Percentiles rank a stretch among this genome's conserved stretches.
Conservation (phyloP, 768 basidiomycete genomes). For the Amyloporia xantha region DNA sequence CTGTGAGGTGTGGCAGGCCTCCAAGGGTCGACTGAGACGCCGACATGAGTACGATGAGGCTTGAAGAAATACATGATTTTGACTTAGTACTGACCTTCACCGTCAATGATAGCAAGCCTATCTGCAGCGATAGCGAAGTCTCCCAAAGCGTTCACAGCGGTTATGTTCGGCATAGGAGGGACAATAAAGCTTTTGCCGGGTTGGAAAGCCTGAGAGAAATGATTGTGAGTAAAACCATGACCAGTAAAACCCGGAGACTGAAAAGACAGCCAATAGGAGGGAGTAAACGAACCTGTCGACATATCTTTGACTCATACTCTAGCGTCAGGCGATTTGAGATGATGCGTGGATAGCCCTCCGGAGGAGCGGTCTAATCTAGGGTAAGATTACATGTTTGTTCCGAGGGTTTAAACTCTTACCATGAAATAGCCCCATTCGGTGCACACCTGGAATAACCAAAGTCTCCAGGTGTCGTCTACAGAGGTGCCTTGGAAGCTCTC, state of each 20-base stretch:
- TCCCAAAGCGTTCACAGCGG: constrained; percentile 77
- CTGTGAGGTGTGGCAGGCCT: constrained; percentile 81
- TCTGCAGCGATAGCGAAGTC: constrained; percentile 78
- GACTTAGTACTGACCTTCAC: constrained; percentile 52
- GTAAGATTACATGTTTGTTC: neutral
- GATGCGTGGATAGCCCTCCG: constrained; percentile 57
- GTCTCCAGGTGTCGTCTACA: constrained; percentile 71
- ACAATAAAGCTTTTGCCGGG: constrained; percentile 71
- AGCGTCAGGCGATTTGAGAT: constrained; percentile 72
- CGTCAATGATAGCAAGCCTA: constrained; percentile 82
- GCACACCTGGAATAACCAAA: constrained; percentile 90
- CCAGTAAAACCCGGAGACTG: too few relatives aligned
- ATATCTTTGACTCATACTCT: constrained; percentile 65
- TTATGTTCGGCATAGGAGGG: constrained; percentile 71
- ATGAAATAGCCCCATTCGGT: constrained; percentile 95
- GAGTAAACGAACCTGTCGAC: constrained; percentile 42
- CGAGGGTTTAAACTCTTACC: constrained; percentile 31
- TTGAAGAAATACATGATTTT: neutral
- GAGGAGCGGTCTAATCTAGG: constrained; percentile 82
- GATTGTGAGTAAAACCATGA: too few relatives aligned
- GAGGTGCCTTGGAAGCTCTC: constrained; percentile 52
- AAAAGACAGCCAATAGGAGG: neutral
- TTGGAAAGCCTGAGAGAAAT: constrained; percentile 51
- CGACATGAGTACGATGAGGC: neutral
- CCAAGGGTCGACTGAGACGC: constrained; percentile 81